phyloP scores from a whole-genome alignment of 129 eudicot species.

The Escallonia herrerae region DNA sequence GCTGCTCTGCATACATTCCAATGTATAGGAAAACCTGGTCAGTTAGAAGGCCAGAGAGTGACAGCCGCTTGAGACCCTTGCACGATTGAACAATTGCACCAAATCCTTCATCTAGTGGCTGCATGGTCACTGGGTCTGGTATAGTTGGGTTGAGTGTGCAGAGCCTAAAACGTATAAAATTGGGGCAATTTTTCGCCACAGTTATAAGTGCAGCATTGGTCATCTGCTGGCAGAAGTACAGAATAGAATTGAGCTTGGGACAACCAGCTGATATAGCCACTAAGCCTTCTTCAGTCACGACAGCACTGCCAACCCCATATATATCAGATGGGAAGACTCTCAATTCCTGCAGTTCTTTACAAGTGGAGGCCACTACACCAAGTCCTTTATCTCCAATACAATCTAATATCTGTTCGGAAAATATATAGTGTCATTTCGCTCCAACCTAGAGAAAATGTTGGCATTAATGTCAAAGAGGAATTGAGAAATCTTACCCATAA shows the following conservation, averaged over 20 bases:
- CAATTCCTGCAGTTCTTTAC: slow-evolving; percentile 68
- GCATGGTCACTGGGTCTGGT: slow-evolving; percentile 64
- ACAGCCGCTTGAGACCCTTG: slow-evolving; percentile 57
- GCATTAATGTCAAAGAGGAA: neutral
- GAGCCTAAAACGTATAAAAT: slow-evolving; percentile 47
- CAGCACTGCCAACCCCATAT: slow-evolving; percentile 23
- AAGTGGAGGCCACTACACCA: slow-evolving; percentile 46
- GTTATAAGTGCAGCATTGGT: slow-evolving; percentile 69
- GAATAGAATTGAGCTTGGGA: slow-evolving; percentile 52
- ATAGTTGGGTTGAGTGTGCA: slow-evolving; percentile 42
- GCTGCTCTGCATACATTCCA: slow-evolving; percentile 78
- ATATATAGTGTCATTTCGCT: neutral
- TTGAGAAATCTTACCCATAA: slow-evolving; percentile 40
- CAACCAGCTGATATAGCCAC: slow-evolving; percentile 69
- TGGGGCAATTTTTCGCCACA: slow-evolving; percentile 66
- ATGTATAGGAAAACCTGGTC: slow-evolving; percentile 68
- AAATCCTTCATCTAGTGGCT: slow-evolving; percentile 74
- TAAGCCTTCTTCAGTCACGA: slow-evolving; percentile 68
- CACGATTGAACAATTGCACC: slow-evolving; percentile 72
- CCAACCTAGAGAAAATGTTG: neutral
- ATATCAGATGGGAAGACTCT: slow-evolving; percentile 60
- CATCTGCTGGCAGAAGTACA: slow-evolving; percentile 70
- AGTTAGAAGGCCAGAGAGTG: slow-evolving; percentile 70
- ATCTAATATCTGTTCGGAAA: slow-evolving; percentile 47
- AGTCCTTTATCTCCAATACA: slow-evolving; percentile 77